Base-by-base conservation (phyloP, 495 filamentous ascomycete genomes). In the Darksidea phi region DNA sequence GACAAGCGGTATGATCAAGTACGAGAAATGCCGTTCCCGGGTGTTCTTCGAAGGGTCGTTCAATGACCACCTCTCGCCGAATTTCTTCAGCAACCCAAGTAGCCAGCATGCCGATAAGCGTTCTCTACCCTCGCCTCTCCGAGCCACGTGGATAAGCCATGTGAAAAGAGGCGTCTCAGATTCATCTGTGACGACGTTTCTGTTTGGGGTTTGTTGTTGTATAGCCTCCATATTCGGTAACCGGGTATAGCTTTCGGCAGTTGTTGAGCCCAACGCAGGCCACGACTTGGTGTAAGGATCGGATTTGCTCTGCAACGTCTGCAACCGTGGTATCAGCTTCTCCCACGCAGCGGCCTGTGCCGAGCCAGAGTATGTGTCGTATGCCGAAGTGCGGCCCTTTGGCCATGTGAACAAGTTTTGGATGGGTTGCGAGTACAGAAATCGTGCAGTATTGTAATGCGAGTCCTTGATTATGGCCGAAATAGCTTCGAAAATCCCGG, bases 81-180 rank as follows among this genome's bases (percentile, higher is more conserved):
- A 66, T 42, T 41, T 59, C 55, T 65, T 69, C 32, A 69, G 49
- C 25, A 65, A 37, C 0, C 51, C 57, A 15, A 96, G 77, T 1
- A 96, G 77, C 42, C 85, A 86, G 17, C 87, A 84, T n/a, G 95
- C 88, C 80, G 87, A 86, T 50, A 96, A 73, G 24, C 89, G 82
- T 28, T 83, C 80, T 66, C 86, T 76, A 7, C 84, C 86, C 45
- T 73, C 74, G 49, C 83, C 80, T 12, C 82, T 81, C 63, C 90
- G 80, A 24, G 87, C 79, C 13, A 90, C 70, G 54, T 83, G 78
- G 25, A 97, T 81, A 12, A 98, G 83, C 88, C 91, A 97, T 11
- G 86, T 84, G 41, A 95, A 81, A 11, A 97, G 73, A 18, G 87
- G 82, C 58, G 84, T 95, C 64, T 96, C 93, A 15, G 63, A 64